These are phyloP conservation scores for Monosporozyma aerobia DNA, from an alignment of 805 yeast genomes.

Conservation along the genomic window DNA sequence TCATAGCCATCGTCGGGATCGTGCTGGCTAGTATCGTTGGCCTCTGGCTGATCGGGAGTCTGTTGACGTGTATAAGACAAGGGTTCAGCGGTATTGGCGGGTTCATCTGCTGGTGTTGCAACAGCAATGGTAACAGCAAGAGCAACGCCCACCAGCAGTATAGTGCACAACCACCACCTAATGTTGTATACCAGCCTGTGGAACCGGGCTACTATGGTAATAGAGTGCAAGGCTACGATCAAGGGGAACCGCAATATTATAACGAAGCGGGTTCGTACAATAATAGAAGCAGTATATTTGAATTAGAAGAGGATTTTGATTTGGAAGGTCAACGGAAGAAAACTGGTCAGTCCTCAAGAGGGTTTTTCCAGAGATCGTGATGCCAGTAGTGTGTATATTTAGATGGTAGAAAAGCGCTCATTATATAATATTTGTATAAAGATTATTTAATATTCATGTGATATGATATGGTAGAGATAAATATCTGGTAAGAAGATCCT, in stretches of 20 bases:
- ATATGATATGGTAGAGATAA: too few species aligned
- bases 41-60: conserved; percentile 47
- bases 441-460: too few species aligned
- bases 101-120: conserved; percentile 43
- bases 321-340: conserved; percentile 22
- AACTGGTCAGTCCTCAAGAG: neutral
- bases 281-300: conserved; percentile 11
- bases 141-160: neutral
- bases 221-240: neutral
- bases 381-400: too few species aligned
- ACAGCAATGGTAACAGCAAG: neutral
- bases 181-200: conserved; percentile 27
- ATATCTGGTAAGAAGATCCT: too few species aligned
- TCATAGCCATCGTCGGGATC: conserved; percentile 67
- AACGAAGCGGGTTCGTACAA: neutral
- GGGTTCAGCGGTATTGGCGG: conserved; percentile 44
- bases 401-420: too few species aligned
- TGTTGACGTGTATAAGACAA: conserved; percentile 49
- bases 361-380: neutral
- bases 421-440: too few species aligned
- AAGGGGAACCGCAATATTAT: neutral
- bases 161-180: conserved; percentile 14
- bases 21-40: conserved; percentile 45
- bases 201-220: conserved; percentile 6
- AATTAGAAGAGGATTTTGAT: conserved; percentile 27